These are phyloP conservation scores for Trichoderma sp. DNA, from an alignment of 2,329 filamentous ascomycete species.

Conservation along the genomic window DNA sequence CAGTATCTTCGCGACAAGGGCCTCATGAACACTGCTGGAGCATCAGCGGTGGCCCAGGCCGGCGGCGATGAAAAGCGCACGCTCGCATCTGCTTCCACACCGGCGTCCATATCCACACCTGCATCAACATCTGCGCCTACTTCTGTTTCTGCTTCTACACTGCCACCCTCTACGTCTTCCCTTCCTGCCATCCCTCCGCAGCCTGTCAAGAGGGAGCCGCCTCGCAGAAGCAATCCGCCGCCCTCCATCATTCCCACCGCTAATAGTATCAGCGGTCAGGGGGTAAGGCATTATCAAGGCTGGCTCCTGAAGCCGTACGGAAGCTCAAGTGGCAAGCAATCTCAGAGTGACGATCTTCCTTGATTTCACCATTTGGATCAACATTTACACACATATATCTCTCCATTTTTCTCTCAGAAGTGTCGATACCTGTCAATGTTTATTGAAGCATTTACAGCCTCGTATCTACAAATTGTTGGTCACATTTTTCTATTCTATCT, in stretches of 20 bases:
- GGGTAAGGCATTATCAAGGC: conserved; percentile 36
- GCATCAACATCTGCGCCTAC: not conserved
- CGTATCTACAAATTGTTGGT: not conserved
- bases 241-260: conserved; percentile 31
- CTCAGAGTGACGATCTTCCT: conserved; percentile 35
- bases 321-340: conserved; percentile 31
- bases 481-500: not conserved
- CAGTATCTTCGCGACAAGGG: conserved; percentile 62
- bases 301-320: conserved; percentile 39
- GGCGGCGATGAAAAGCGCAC: conserved; percentile 22
- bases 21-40: conserved; percentile 39
- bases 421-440: not conserved
- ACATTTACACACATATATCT: not conserved
- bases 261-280: conserved; percentile 33
- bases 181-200: conserved; percentile 39
- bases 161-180: conserved; percentile 29
- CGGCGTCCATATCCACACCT: not conserved
- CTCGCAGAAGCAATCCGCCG: conserved; percentile 35
- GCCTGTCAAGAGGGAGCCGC: conserved; percentile 34
- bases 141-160: conserved; percentile 9
- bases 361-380: conserved; percentile 22
- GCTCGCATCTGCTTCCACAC: not conserved
- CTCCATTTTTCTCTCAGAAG: not conserved
- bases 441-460: not conserved
- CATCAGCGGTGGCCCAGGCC: conserved; percentile 19